A percentile compares a stretch with the other conserved stretches of the same genome.
phyloP scores from a whole-genome alignment of 2,329 filamentous ascomycete genomes.

The Penicillium sp. region DNA sequence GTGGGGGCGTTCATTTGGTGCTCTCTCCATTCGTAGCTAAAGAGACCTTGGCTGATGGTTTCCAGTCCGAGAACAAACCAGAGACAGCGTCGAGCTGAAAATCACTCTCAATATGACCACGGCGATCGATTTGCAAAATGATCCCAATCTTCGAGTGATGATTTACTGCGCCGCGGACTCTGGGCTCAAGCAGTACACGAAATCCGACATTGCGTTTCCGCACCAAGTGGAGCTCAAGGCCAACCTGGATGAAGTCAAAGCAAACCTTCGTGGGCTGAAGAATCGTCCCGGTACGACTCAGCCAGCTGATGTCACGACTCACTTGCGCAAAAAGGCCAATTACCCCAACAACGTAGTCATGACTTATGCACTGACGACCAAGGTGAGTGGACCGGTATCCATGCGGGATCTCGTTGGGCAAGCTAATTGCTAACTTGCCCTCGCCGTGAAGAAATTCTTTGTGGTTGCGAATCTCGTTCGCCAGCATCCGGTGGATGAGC shows the following conservation, averaged over 20 bases:
- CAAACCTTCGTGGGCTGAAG: conserved; percentile 90
- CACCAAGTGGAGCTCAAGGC: conserved; percentile 88
- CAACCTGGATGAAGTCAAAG: conserved; percentile 80
- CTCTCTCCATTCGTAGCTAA: background rate
- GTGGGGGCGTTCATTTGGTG: too few relatives aligned
- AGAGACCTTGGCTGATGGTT: conserved; percentile 15
- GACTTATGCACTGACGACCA: conserved; percentile 85
- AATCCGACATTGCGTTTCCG: conserved; percentile 75
- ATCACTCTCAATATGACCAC: conserved; percentile 51
- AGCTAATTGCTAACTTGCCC: background rate
- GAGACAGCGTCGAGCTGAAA: conserved; percentile 54
- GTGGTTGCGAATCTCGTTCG: conserved; percentile 70
- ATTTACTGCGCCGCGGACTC: conserved; percentile 71
- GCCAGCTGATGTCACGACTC: conserved; percentile 81
- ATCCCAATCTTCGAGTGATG: conserved; percentile 66
- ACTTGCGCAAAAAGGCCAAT: conserved; percentile 59
- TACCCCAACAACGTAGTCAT: conserved; percentile 76
- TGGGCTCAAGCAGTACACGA: conserved; percentile 51
- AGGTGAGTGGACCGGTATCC: conserved; percentile 50
- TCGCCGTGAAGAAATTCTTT: conserved; percentile 57
- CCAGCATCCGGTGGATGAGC: conserved; percentile 61
- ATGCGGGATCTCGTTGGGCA: background rate
- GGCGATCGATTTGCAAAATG: conserved; percentile 52
- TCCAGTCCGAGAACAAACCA: conserved; percentile 53
- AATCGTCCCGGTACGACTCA: conserved; percentile 93